A percentile compares a stretch with the other conserved stretches of the same genome.
Evolutionary conservation across 768 basidiomycete species (phyloP).

Genomic region (Amanita molliuscula): DNA sequence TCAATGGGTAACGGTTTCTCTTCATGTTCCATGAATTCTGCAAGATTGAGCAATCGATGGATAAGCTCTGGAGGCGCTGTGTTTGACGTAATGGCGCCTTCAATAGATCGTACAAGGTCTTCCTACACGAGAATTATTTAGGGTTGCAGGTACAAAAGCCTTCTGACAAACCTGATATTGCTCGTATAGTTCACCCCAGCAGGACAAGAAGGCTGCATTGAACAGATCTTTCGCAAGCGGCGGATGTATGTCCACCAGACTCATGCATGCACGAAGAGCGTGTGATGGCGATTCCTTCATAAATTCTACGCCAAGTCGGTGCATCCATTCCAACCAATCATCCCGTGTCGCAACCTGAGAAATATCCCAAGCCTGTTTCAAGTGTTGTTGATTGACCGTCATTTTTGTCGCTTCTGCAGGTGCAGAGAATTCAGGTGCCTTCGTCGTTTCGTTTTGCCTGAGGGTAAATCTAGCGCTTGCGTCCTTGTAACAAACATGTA

Average conservation of each 20-base stretch:
- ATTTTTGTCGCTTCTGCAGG: slow-evolving; percentile 83
- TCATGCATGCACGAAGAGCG: slow-evolving; percentile 95
- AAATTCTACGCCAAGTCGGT: slow-evolving; percentile 83
- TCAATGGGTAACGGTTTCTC: slow-evolving; percentile 94
- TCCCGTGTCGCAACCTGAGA: slow-evolving; percentile 66
- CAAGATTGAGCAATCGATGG: slow-evolving; percentile 83
- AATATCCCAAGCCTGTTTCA: slow-evolving; percentile 95
- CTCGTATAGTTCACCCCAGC: slow-evolving; percentile 93
- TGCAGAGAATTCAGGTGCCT: slow-evolving; percentile 64
- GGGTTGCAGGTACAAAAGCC: background rate
- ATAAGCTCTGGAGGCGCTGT: slow-evolving; percentile 81
- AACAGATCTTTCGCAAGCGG: slow-evolving; percentile 91
- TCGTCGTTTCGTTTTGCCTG: slow-evolving; percentile 49
- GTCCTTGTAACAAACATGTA: background rate
- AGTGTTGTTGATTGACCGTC: slow-evolving; percentile 91
- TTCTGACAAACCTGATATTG: slow-evolving; percentile 73
- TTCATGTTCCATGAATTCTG: slow-evolving; percentile 99
- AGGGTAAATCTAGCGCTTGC: background rate
- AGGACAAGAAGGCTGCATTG: slow-evolving; percentile 97
- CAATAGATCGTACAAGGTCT: slow-evolving; percentile 86
- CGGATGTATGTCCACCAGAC: slow-evolving; percentile 81
- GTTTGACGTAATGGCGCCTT: slow-evolving; percentile 70
- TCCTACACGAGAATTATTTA: slow-evolving; percentile 42
- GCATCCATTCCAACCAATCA: slow-evolving; percentile 97
- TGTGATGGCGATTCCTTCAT: slow-evolving; percentile 98